Evolutionary conservation across 495 filamentous ascomycete species (phyloP), one percentile per base, ranked within the genome.

Genomic region (Penicillium cataractarum): DNA sequence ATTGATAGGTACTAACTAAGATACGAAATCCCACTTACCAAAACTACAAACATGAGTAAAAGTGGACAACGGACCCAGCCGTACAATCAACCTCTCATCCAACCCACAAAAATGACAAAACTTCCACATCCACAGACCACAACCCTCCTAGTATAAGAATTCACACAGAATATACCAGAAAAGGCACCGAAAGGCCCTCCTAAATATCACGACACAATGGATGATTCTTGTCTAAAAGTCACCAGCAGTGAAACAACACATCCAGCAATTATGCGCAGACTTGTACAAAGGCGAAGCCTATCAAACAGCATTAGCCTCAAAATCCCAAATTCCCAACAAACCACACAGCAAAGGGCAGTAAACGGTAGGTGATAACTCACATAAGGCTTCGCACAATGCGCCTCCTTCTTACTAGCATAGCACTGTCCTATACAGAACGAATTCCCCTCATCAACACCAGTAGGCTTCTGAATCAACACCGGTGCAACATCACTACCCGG

Each of bases 371-470:
- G 37, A 13, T 55, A 19, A 74, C 72, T 67, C 21, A 69, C 62
- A 61, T 62, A 68, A 63, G 62, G 63, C 51, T 60, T 40, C 17
- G 2, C 13, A 56, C 73, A 71, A 29, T 61, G 17, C 52, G 62
- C 62, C 24, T 66, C 57, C 22, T 42, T 46, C 42, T 56, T 21
- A 51, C 46, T 56, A n/a, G 52, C 4, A 50, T 55, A 67, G 31
- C 73, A 76, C 12, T 31, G 15, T 0, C 73, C 73, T 26, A 67
- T 10, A 59, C 73, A 76, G 60, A 74, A 69, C 6, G 62, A 51
- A 50, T 73, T 74, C 4, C 73, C 73, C 54, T 61, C 54, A 55
- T 76, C 73, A 32, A 56, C 37, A 0, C 67, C 73, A 27, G 52
- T 37, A 22, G 52, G 27, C 6, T 49, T 40, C 26, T 65, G 31